phyloP scores from a whole-genome alignment of 495 filamentous ascomycete genomes.

The Pseudevernia furfuracea region DNA sequence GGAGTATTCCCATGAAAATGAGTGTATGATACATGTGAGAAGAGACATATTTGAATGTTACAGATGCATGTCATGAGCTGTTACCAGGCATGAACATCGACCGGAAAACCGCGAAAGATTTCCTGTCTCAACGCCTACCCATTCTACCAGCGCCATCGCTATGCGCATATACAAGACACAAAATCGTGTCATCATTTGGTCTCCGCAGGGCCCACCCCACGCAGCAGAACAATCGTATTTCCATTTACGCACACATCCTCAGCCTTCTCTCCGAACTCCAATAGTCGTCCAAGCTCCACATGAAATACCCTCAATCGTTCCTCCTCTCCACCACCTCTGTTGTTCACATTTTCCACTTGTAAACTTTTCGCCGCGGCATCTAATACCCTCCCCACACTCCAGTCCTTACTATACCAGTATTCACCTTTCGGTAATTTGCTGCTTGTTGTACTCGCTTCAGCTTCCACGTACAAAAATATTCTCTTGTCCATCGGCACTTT shows the following conservation, averaged over 20 bases:
- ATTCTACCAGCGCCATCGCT: conserved; percentile 21
- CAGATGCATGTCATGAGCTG: background rate
- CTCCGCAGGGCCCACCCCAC: conserved; percentile 62
- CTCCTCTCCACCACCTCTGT: conserved; percentile 67
- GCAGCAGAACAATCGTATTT: conserved; percentile 80
- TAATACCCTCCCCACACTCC: conserved; percentile 80
- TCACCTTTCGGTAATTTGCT: conserved; percentile 67
- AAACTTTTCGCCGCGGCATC: conserved; percentile 79
- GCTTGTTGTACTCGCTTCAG: conserved; percentile 68
- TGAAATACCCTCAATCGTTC: conserved; percentile 80
- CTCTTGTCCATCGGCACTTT: conserved; percentile 70
- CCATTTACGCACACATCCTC: conserved; percentile 64
- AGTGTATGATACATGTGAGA: conserved; percentile 54
- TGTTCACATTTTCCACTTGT: conserved; percentile 82
- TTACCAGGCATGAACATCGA: background rate
- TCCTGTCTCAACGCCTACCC: background rate
- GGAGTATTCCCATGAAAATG: conserved; percentile 95
- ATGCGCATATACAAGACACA: conserved; percentile 8
- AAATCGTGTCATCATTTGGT: background rate
- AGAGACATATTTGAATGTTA: background rate
- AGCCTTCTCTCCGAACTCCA: conserved; percentile 79
- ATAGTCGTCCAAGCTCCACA: conserved; percentile 75
- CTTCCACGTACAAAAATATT: conserved; percentile 77
- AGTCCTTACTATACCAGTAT: conserved; percentile 79
- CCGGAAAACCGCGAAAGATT: background rate